Evolutionary conservation across 228 moss, liverwort and hornwort species (phyloP), one percentile per base, ranked within the genome.

Genomic region (Sphagnum magellanicum): DNA sequence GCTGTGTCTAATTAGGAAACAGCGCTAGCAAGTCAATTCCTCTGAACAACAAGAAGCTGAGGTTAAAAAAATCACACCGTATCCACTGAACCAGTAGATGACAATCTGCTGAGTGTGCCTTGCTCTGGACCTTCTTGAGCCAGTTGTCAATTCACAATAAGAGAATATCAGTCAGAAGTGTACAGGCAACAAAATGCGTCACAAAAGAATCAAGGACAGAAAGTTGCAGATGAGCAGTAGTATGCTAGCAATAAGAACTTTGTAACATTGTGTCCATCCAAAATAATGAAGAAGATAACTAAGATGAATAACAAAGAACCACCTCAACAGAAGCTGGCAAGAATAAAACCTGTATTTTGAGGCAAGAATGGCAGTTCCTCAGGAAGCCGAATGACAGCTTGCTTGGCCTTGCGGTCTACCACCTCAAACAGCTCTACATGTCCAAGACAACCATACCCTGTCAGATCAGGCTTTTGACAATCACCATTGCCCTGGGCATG

Each of bases 391-490:
- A 64, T 13, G 14, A 71, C 70, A 8, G 51, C 70, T 71, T 71
- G 61, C 61, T 63, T 63, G 48, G 61, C 70, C 55, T 50, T 71
- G 5, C 70, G 70, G 48, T 71, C 70, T 48, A 71, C 70, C 15
- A 71, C 70, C 61, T 71, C 70, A 50, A 71, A 71, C 10, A 71
- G 70, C 60, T 71, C 70, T 71, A 48, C 47, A 61, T 32, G 55
- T 12, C 55, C 55, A 32, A 60, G 58, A n/a, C 53, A 16, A 48
- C 60, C 16, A 17, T n/a, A 17, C 8, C 7, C 17, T 5, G 49
- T 9, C 46, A 49, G 16, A 6, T 48, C 15, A 13, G 59, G 49
- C 16, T 15, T 8, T 49, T 15, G 32, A 68, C 13, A 5, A 5
- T 16, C 67, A 32, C 5, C 6, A 52, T 12, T n/a, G 16, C 5